Base-by-base conservation (phyloP, 352 stramenopile species). In the Phytophthora uliginosa region DNA sequence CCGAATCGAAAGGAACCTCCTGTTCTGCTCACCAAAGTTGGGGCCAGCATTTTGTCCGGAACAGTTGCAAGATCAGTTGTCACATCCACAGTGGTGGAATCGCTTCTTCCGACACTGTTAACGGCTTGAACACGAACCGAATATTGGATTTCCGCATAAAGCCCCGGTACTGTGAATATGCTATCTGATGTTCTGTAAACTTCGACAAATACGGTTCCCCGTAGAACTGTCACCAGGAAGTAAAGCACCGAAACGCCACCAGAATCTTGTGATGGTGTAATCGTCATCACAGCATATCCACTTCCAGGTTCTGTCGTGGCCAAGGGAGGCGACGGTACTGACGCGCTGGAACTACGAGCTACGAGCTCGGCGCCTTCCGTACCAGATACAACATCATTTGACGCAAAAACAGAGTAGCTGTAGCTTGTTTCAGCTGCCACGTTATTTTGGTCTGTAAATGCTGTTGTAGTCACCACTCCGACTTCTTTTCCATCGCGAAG, bases 121-220 rank as follows among this genome's bases (percentile, higher is more conserved):
- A 70, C 45, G 0, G 78, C 67, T 34, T 71, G 59, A 4, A 84
- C 70, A 4, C 40, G 31, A 7, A 86, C 22, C 0, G 31, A 26
- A 47, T 90, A 92, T 26, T 76, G 34, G 0, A 72, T 80, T n/a
- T 77, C 63, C 0, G 78, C 84, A 40, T 76, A 69, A 3, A 92
- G 71, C 0, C 73, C 76, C 15, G 50, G 31, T 7, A 90, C 78
- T 2, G 63, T 56, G 7, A 63, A 61, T 0, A 18, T 50, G 3
- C 51, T 64, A 0, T 71, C 51, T 0, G 50, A 47, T 0, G 69
- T 77, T 8, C 81, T 61, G 47, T 77, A 85, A 3, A 56, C 48
- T 1, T 62, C 22, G 4, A 86, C 68, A 2, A 67, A 36, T 1
- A 57, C 69, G 2, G 12, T 31, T 22, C 56, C 69, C 0, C 62